phyloP scores from a whole-genome alignment of 2,329 filamentous ascomycete species.

The Fusarium sp. region DNA sequence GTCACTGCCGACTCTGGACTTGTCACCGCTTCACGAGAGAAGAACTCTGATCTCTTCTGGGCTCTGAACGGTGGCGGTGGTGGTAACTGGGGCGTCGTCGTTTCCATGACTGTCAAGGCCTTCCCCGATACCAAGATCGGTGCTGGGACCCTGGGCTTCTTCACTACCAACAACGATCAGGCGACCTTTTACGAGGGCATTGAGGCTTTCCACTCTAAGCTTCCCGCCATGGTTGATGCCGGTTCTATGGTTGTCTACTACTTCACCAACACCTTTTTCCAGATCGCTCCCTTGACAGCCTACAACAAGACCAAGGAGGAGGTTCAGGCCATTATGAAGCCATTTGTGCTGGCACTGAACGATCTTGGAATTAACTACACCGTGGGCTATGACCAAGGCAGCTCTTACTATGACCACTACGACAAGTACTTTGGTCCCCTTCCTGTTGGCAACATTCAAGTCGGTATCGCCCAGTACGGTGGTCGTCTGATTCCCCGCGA shows the following conservation, averaged over 20 bases:
- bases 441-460: constrained; percentile 50
- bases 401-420: constrained; percentile 55
- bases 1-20: constrained; percentile 62
- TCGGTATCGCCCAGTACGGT: constrained; percentile 49
- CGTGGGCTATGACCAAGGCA: constrained; percentile 23
- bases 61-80: constrained; percentile 70
- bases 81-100: constrained; percentile 69
- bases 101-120: constrained; percentile 65
- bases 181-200: constrained; percentile 64
- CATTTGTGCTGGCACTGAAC: constrained; percentile 19
- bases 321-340: constrained; percentile 55
- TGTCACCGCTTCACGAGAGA: constrained; percentile 57
- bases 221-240: constrained; percentile 61
- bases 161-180: constrained; percentile 40
- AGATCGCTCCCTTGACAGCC: constrained; percentile 52
- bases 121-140: constrained; percentile 57
- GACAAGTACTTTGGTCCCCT: constrained; percentile 56
- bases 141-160: constrained; percentile 59
- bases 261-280: constrained; percentile 60
- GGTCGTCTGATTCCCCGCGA: constrained; percentile 57
- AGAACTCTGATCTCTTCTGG: constrained; percentile 72
- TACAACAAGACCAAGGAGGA: constrained; percentile 58
- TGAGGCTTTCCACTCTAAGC: constrained; percentile 53
- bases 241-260: constrained; percentile 63
- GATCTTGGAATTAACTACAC: constrained; percentile 21